Percentiles rank a stretch among this genome's conserved stretches.
Conservation (phyloP, 495 filamentous ascomycete species). For the Friedmanniomyces simplex region DNA sequence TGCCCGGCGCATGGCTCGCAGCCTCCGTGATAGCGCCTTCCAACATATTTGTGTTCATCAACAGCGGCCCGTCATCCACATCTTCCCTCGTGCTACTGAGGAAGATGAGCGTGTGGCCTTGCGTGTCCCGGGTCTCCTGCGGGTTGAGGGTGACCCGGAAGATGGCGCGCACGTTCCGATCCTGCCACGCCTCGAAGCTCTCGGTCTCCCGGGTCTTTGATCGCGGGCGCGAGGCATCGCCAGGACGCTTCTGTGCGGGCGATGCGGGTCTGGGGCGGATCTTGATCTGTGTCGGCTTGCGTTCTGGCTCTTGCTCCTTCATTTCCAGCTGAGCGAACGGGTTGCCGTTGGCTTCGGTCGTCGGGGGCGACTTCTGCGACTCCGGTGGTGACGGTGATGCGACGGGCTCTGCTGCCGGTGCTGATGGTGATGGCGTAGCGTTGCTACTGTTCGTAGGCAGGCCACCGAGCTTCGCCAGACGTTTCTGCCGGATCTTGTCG, state of each 20-base stretch:
- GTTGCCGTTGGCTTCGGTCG: constrained; percentile 6
- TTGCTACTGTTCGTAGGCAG: constrained; percentile 7
- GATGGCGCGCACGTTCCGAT: constrained; percentile 54
- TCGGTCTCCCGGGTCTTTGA: constrained; percentile 34
- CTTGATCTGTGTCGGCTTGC: constrained; percentile 33
- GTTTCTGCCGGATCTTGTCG: constrained; percentile 56
- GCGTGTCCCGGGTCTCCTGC: constrained; percentile 43
- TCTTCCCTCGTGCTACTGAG: constrained; percentile 55
- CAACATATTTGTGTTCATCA: constrained; percentile 51
- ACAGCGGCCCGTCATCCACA: constrained; percentile 50
- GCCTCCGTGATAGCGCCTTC: constrained; percentile 70
- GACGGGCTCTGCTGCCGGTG: neutral
- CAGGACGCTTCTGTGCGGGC: constrained; percentile 29
- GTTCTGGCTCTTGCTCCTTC: constrained; percentile 39
- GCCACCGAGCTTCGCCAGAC: constrained; percentile 51
- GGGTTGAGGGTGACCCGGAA: constrained; percentile 66
- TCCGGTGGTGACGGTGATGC: neutral
- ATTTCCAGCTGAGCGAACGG: constrained; percentile 36
- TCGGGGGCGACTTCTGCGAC: neutral
- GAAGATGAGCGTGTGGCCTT: constrained; percentile 48
- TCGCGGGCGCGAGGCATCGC: constrained; percentile 28
- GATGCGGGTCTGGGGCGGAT: constrained; percentile 17
- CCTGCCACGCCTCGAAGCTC: constrained; percentile 57
- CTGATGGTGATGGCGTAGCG: neutral
- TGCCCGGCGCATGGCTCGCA: constrained; percentile 41